Base-by-base conservation (phyloP, 345 rosid genomes). In the Aquilaria malaccensis region DNA sequence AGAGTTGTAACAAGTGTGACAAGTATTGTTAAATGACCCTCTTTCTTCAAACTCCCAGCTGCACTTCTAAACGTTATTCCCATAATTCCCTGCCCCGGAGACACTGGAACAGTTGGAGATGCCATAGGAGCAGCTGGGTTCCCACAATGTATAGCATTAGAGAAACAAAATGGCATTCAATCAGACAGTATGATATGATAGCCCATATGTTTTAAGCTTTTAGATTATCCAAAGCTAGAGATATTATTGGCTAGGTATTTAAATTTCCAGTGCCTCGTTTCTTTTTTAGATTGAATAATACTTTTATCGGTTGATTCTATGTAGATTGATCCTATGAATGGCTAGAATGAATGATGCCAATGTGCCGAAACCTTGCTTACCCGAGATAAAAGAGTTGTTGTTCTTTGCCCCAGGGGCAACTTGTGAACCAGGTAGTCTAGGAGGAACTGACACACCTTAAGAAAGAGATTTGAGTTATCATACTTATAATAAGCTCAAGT, bases 71-170 rank as follows among this genome's bases (percentile, higher is more conserved):
- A 60, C 11, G 81, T 80, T 37, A 76, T 55, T 37, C 80, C 85
- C 74, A 70, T 52, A 32, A 78, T 69, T 65, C 71, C 65, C 33
- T 80, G 70, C 61, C 81, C 69, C 43, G 87, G 77, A 51, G 84
- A 69, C 58, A 65, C 74, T 59, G 72, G 77, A 68, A 71, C 59
- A n/a, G 41, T 31, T n/a, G 60, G 60, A 50, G 48, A 30, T 41
- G 11, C 62, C 69, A 70, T 58, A 13, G 85, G 83, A 60, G 89
- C 66, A 9, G 84, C 89, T 83, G 73, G 9, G 60, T 1, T 5
- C 43, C 43, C 22, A 1, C 22, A 22, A 22, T 22, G 22, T 22
- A 37, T 29, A 10, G 43, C 43, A 14, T 13, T 33, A 30, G 9
- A 50, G 33, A 62, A 32, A 51, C 37, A 13, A 12, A n/a, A 67